Base-by-base conservation (phyloP, 768 basidiomycete genomes). In the Lactarius tabidus region DNA sequence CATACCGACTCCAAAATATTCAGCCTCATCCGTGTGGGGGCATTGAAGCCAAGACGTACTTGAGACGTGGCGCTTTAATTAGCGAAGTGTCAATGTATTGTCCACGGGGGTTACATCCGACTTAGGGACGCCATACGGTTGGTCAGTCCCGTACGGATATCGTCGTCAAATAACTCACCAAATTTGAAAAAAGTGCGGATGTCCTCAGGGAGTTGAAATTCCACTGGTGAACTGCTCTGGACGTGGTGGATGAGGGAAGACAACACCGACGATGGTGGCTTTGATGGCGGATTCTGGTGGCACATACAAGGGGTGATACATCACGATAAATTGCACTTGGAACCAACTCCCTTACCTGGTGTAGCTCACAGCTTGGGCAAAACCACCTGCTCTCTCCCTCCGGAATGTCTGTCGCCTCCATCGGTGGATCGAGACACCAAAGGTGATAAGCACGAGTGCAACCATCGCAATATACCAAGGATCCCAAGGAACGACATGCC, bases 401-500 rank as follows among this genome's bases (percentile, higher is more conserved):
- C 15, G 91, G 90, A 53, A 97, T 85, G 75, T 97, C 93, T 67
- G 89, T 82, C 57, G 86, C 80, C 67, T 95, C 91, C 80, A 98
- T 84, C 26, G 97, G 97, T 60, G 97, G 97, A 75, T 99, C 91
- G 69, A 99, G 82, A 76, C 97, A 99, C 84, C 90, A 88, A 66
- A 98, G 86, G 77, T 99, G 97, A 76, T 97, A 99, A 8, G 95
- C 93, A 68, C 90, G 80, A 39, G 96, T 93, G 74, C 97, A 99
- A 23, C 95, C 95, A 75, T 98, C 97, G 76, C 97, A 99, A 75
- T 97, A 98, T 23, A 99, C 85, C 66, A 98, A 82, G 52, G 90
- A 85, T 56, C 96, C 96, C 69, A 81, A 72, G 14, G 88, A 91
- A 71, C 88, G 86, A 74, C 91, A 93, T 20, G 91, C 84, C 67